Base-by-base conservation (phyloP, 176 grass and related monocot species). In the Thinopyrum elongatum region DNA sequence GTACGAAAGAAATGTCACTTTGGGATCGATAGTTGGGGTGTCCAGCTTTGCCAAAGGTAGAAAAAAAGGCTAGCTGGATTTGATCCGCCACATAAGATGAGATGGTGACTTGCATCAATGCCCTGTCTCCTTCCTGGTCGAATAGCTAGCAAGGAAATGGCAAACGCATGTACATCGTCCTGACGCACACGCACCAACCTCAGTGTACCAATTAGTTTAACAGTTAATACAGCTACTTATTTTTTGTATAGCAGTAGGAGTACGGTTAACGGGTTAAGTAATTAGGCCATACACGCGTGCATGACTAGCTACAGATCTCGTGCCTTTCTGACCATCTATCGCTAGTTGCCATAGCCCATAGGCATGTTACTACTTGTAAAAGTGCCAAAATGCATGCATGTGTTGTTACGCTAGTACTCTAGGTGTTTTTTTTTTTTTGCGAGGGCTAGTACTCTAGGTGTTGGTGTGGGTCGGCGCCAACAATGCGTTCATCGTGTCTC, bases 1-100 rank as follows among this genome's bases (percentile, higher is more conserved):
- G 79, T 66, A 58, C 72, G 78, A 80, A 90, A 72, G 79, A 90
- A 86, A 86, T 64, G 64, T 49, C 74, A 3, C 80, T 83, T 86
- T 83, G 65, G 80, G 84, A 73, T 73, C 6, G 38, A 73, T 16
- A 44, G 38, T 82, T 89, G 79, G 15, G 49, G 63, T 65, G 62
- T 44, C 38, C 74, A 66, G 84, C 84, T 87, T 90, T 90, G 49
- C 55, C 80, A 80, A 87, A 89, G 79, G 29, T 23, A 6, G 19
- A 57, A 65, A 5, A 65, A 86, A 82, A 80, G 30, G 35, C 25
- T 58, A 17, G 70, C 59, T 74, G 19, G 55, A 62, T 76, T 76
- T 23, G 58, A 38, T 68, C 21, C 30, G 25, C 70, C 71, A 53
- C 78, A 51, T 75, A 58, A 65, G 55, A 79, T 62, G 74, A 78